Base-by-base conservation (phyloP, 2,329 filamentous ascomycete species). In the Ceratocystis alfenasii region DNA sequence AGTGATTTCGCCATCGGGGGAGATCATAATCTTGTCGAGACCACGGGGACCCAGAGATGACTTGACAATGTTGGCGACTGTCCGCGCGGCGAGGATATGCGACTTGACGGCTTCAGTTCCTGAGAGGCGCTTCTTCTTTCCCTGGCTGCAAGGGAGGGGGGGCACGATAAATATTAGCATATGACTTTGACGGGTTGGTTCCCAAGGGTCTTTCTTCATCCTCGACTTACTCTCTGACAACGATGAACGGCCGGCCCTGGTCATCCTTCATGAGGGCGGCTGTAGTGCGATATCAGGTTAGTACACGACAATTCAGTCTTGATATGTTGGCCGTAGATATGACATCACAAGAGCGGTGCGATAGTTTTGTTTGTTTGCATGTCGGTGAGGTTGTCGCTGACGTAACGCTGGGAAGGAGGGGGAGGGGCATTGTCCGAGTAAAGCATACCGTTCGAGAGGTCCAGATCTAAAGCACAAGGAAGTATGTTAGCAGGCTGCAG, bases 11-110 rank as follows among this genome's bases (percentile, higher is more conserved):
- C 94, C 94, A 75, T 99, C 94, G 69, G 94, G 89, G 63, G 94
- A 99, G 73, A 99, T 99, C 72, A 99, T 84, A 74, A 99, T 99
- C 81, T 99, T 99, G 81, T 99, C 94, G 74, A 99, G 86, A 69
- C 94, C 94, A 71, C 94, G 88, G 65, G 94, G 94, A 63, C 94
- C 94, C 72, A 99, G 83, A 70, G 95, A 99, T 68, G 90, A 94
- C 82, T 95, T 96, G 78, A 99, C 90, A 72, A 99, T 94, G 78
- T 91, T 95, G 71, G 94, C 89, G 72, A 99, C 92, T 67, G 94
- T 97, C 75, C 92, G 87, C 65, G 95, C 95, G 68, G 94, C 93
- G 72, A 97, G 86, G 73, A 99, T 99, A 79, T 99, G 95, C 73
- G 91, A 90, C 79, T 99, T 99, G 76, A 99, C 90, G 64, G 94